Evolutionary conservation across 1,139 yeast genomes (phyloP), one percentile per base, ranked within the genome.

Genomic region (Candida anutae): DNA sequence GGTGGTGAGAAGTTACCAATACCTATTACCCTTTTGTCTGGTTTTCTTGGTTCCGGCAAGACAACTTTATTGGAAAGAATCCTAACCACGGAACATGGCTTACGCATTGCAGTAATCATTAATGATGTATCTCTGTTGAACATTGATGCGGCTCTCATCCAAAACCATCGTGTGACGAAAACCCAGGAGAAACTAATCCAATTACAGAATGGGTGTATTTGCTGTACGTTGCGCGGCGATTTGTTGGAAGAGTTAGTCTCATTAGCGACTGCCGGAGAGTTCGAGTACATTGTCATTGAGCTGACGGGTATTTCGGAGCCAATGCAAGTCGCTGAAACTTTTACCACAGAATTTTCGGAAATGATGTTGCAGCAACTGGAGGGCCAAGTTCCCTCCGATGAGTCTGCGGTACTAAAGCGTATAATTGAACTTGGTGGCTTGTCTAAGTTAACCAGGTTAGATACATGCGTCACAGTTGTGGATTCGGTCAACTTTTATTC

Each of bases 321-420:
- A 16, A 61, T 62, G 68, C 69, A 62, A 37, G 69, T 64, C 11
- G 71, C 72, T 2, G 69, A 65, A 37, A 65, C 71, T 1, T 65
- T 65, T 36, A 56, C 68, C 2, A 46, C 53, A 11, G 69, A 65
- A 34, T 61, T 59, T 31, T 45, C 62, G 4, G 51, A 53, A 20
- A 35, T 46, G 28, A 33, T 58, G 28, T 35, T 55, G 5, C 43
- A 46, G 20, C 38, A 49, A 4, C 38, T 38, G n/a, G n/a, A n/a
- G n/a, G 45, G 34, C 22, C 23, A 24, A 15, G 35, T 37, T 14
- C 20, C 34, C 3, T 16, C 24, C 8, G 23, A 32, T 11, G 54
- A 50, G 14, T 60, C 51, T 22, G 40, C 45, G 24, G 29, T 52
- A 9, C 32, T 61, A 18, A 43, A 45, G 28, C 53, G 60, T 16